Evolutionary conservation across 495 filamentous ascomycete genomes (phyloP), one percentile per base, ranked within the genome.

Genomic region (Astrothelium macrocarpum): DNA sequence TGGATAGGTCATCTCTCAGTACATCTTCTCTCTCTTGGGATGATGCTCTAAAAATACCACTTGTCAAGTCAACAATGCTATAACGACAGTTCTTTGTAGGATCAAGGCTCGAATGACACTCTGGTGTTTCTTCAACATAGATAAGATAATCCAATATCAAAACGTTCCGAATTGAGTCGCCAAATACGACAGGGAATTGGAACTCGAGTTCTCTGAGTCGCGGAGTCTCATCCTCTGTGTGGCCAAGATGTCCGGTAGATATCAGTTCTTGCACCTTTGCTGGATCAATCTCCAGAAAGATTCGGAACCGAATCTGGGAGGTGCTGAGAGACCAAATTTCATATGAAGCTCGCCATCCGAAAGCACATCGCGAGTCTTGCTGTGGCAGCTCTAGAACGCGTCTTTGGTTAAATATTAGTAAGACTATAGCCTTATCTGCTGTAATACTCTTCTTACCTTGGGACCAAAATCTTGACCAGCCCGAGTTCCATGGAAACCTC

Each of bases 191-290:
- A 11, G 43, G 43, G 43, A 49, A 49, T 49, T 49, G 43, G 43
- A 49, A 49, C 43, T 49, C 43, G 43, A 49, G 43, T 49, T 49
- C 43, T 49, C 43, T 49, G 43, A 49, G 43, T 49, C 43, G 43
- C 43, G 43, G 43, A 49, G 23, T 20, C 7, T 49, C 43, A 49
- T 49, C 18, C 43, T 49, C 43, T 49, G 23, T 49, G 43, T 20
- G 7, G 43, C 43, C 43, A 49, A 49, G 3, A 49, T 49, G 43
- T 49, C 43, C 43, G 43, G 43, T 49, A 49, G 43, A 49, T 49
- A 49, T 49, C 7, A 49, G 43, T 49, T 20, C n/a, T 49, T 49
- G 43, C 43, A 49, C 43, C 43, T 49, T 49, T 49, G 43, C 43
- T 49, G 43, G 43, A 49, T 49, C 43, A 20, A 49, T 49, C 23